Conservation (phyloP, 1,284 basidiomycete species). For the Ceratobasidium papillatum region DNA sequence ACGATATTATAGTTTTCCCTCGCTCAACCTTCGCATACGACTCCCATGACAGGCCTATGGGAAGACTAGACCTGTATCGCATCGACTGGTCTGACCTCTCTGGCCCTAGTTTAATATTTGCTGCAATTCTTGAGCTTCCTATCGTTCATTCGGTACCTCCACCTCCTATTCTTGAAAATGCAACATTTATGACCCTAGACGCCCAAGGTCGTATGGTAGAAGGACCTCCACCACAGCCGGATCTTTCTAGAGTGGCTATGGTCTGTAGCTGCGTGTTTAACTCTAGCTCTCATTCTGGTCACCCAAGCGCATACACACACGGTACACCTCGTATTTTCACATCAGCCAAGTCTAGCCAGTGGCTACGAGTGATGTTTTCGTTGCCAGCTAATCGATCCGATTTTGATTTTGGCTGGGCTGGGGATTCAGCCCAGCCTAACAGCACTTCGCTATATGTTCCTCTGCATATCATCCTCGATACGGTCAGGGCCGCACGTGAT, state of each 20-base stretch:
- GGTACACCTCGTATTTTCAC: background rate
- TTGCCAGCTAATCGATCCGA: background rate
- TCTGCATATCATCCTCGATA: background rate
- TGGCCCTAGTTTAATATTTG: background rate
- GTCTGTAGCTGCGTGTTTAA: background rate
- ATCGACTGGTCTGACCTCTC: background rate
- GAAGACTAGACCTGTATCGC: background rate
- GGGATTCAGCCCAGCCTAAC: background rate
- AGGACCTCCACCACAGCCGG: background rate
- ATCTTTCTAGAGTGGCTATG: background rate
- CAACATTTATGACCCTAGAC: background rate
- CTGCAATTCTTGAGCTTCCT: slow-evolving; percentile 1
- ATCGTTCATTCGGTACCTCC: background rate
- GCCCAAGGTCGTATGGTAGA: background rate
- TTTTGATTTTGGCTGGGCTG: background rate
- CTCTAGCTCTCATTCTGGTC: background rate
- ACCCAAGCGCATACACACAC: background rate
- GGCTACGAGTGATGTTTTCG: background rate
- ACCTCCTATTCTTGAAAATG: background rate
- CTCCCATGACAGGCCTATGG: background rate
- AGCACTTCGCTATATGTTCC: background rate
- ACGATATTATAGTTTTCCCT: background rate
- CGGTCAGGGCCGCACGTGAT: background rate
- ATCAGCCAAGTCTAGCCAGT: background rate
- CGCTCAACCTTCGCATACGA: slow-evolving; percentile 1